Conservation (phyloP, 225 moss, liverwort and hornwort genomes). For the Pseudoscleropodium purum region DNA sequence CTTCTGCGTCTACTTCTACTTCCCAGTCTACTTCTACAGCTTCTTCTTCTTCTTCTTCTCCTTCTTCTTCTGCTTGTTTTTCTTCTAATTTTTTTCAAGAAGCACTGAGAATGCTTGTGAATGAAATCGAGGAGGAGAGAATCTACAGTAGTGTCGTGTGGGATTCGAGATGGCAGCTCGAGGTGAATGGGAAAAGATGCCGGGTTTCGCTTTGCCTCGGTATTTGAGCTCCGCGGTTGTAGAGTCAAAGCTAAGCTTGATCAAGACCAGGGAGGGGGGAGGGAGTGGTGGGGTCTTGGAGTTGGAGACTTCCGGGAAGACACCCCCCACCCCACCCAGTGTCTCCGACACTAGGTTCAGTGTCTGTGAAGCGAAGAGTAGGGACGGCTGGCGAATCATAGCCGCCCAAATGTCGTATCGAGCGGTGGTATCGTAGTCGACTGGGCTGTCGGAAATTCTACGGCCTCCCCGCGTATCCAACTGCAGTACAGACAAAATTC, state of each 20-base stretch:
- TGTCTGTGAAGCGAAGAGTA: not conserved
- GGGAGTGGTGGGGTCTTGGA: not conserved
- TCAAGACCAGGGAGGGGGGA: not conserved
- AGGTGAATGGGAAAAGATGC: not conserved
- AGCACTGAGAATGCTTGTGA: not conserved
- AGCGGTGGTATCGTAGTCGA: not conserved
- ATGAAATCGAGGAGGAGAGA: not conserved
- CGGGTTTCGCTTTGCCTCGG: not conserved
- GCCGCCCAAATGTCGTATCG: constrained; percentile 1
- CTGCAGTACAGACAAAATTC: not conserved
- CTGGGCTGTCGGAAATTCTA: not conserved
- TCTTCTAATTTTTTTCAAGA: not conserved
- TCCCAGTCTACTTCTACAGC: not conserved
- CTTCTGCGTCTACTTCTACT: not conserved
- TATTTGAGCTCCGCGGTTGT: not conserved
- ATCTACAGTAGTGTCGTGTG: not conserved
- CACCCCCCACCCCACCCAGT: rapidly evolving
- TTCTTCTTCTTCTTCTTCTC: not conserved
- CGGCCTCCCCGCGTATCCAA: not conserved
- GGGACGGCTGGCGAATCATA: not conserved
- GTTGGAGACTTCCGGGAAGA: not conserved
- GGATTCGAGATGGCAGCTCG: constrained; percentile 6
- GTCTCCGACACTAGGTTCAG: not conserved
- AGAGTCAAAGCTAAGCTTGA: constrained; percentile 22
- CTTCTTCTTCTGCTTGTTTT: not conserved